Percentiles rank a stretch among this genome's conserved stretches.
Conservation (phyloP, 2,329 filamentous ascomycete species). For the Exophiala sideris region DNA sequence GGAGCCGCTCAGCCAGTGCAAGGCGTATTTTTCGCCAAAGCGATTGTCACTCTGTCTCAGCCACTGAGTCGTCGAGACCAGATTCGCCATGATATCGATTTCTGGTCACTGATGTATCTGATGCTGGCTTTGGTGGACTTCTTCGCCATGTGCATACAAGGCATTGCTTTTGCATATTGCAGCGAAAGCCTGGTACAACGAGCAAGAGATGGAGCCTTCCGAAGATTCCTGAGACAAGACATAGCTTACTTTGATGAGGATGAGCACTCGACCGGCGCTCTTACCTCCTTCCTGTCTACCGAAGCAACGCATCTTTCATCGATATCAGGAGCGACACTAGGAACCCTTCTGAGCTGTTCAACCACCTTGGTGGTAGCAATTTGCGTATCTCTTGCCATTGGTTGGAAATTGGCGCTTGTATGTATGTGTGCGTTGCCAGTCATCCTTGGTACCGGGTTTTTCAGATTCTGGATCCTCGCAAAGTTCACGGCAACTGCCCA, state of each 20-base stretch:
- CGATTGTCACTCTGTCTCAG: constrained; percentile 69
- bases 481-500: constrained; percentile 77
- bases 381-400: constrained; percentile 66
- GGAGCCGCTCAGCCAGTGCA: constrained; percentile 76
- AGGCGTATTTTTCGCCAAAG: constrained; percentile 83
- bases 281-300: constrained; percentile 85
- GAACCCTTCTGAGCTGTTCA: constrained; percentile 74
- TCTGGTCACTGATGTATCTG: constrained; percentile 86
- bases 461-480: constrained; percentile 79
- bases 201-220: constrained; percentile 77
- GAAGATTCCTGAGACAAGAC: constrained; percentile 85
- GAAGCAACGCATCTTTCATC: constrained; percentile 87
- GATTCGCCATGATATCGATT: constrained; percentile 69
- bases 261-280: constrained; percentile 81
- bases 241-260: constrained; percentile 87
- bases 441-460: constrained; percentile 76
- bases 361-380: constrained; percentile 78
- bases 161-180: constrained; percentile 74
- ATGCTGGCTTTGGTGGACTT: constrained; percentile 76
- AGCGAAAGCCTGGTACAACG: constrained; percentile 83
- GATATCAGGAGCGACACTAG: constrained; percentile 80
- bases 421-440: constrained; percentile 76
- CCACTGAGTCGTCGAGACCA: constrained; percentile 46
- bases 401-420: constrained; percentile 84
- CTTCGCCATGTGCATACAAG: constrained; percentile 65